These are phyloP conservation scores for Sporothrix curviconia DNA, from an alignment of 2,329 filamentous ascomycete genomes.

Conservation along the genomic window DNA sequence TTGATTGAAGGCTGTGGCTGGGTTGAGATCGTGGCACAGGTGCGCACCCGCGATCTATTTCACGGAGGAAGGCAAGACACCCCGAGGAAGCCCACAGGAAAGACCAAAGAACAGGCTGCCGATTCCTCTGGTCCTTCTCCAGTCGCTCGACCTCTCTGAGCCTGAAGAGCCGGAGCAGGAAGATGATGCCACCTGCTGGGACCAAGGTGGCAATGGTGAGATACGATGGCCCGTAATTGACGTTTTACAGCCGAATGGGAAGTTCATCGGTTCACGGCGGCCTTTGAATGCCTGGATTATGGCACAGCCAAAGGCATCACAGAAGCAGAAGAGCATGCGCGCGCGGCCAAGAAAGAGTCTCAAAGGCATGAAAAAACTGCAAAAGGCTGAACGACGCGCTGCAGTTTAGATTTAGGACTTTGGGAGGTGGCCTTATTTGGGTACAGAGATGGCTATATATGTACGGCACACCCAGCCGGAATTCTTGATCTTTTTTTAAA, in stretches of 20 bases:
- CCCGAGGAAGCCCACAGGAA: conserved; percentile 15
- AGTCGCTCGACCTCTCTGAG: conserved; percentile 26
- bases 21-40: conserved; percentile 80
- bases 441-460: too few species aligned
- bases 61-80: conserved; percentile 16
- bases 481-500: too few species aligned
- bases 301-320: conserved; percentile 42
- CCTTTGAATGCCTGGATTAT: conserved; percentile 68
- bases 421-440: too few species aligned
- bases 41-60: conserved; percentile 52
- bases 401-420: not conserved
- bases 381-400: conserved; percentile 13
- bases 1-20: conserved; percentile 90
- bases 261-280: conserved; percentile 59
- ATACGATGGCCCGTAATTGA: conserved; percentile 64
- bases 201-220: not conserved
- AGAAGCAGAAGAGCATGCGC: conserved; percentile 23
- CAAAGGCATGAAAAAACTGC: conserved; percentile 22
- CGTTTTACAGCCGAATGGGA: conserved; percentile 76
- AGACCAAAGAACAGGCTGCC: not conserved
- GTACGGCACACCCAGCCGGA: too few species aligned
- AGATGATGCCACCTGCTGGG: not conserved
- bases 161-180: conserved; percentile 1
- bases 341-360: conserved; percentile 19
- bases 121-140: conserved; percentile 16